Base-by-base conservation (phyloP, 208 protist genomes). In the Crithidia sp. region DNA sequence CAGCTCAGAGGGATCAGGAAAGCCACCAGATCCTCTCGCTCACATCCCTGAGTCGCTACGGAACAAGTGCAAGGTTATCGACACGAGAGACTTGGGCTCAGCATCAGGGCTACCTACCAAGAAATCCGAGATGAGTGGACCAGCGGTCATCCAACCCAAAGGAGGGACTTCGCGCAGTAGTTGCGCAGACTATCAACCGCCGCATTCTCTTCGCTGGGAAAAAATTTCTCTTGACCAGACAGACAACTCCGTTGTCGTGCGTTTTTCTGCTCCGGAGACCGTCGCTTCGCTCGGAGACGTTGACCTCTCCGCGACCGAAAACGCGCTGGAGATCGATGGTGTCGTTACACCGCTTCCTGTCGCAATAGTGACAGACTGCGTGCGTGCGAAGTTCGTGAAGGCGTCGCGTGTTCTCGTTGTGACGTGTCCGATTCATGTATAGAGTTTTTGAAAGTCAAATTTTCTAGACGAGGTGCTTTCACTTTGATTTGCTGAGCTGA, bases 11-110 rank as follows among this genome's bases (percentile, higher is more conserved):
- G 85, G 92, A 13, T 65, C 73, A 47, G 79, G 80, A 10, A 88
- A 85, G 19, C n/a, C 64, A 0, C 65, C 67, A 36, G 92, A 96
- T 73, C 83, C 82, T 6, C 72, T 96, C 14, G 68, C 70, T 12
- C 92, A 96, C 71, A 83, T 96, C 60, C 92, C 92, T 47, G 71
- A 86, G 49, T 86, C 81, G 7, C 74, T 96, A 55, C 74, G 88
- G 10, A 88, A 84, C 7, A 90, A 77, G 41, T 96, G 92, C 77
- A 81, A 89, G 58, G 84, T 96, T 54, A 79, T 96, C 45, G 89
- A 96, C 69, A 89, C 81, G n/a, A 43, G 64, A 47, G 54, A 47
- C 14, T 55, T 68, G 52, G n/a, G 49, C 45, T 14, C 9, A 13
- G 9, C 45, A 14, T 49, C 28, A 28, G 28, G 28, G 28, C 28